Conservation (phyloP, 768 basidiomycete genomes). For the Mycena epipterygia region DNA sequence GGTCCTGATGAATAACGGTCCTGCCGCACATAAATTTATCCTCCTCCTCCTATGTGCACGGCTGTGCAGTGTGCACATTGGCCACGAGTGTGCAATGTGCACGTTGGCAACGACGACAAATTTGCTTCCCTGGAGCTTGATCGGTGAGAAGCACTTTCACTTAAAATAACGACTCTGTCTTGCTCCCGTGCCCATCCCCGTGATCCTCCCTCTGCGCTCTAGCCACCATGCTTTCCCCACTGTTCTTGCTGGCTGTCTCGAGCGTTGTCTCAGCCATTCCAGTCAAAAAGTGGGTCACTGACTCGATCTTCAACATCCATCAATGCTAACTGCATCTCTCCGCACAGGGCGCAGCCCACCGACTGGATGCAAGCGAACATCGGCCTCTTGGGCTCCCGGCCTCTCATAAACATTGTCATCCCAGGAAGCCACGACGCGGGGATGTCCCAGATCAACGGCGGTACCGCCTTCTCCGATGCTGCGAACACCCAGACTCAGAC, state of each 20-base stretch:
- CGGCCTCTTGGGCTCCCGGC: slow-evolving; percentile 17
- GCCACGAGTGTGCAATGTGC: too few relatives aligned
- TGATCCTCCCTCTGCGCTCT: background rate
- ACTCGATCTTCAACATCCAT: background rate
- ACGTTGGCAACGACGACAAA: too few relatives aligned
- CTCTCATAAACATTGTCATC: slow-evolving; percentile 8
- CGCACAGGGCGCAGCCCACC: slow-evolving; percentile 15
- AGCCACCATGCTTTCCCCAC: slow-evolving; percentile 7
- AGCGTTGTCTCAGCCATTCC: slow-evolving; percentile 20
- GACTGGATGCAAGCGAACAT: slow-evolving; percentile 28
- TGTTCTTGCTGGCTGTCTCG: slow-evolving; percentile 9
- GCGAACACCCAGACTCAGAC: slow-evolving; percentile 24
- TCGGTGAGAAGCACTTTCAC: too few relatives aligned
- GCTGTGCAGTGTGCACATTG: too few relatives aligned
- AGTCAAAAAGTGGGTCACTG: slow-evolving; percentile 14
- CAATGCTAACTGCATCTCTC: background rate
- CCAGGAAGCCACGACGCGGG: slow-evolving; percentile 26
- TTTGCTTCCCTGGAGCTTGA: too few relatives aligned
- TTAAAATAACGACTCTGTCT: too few relatives aligned
- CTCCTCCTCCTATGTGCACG: too few relatives aligned
- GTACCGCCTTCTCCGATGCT: slow-evolving; percentile 19
- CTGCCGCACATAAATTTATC: too few relatives aligned
- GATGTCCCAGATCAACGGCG: slow-evolving; percentile 14
- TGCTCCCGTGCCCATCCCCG: too few relatives aligned
- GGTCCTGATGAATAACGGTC: too few relatives aligned